Conservation (phyloP, 2,329 filamentous ascomycete species). For the Gremmenia infestans region DNA sequence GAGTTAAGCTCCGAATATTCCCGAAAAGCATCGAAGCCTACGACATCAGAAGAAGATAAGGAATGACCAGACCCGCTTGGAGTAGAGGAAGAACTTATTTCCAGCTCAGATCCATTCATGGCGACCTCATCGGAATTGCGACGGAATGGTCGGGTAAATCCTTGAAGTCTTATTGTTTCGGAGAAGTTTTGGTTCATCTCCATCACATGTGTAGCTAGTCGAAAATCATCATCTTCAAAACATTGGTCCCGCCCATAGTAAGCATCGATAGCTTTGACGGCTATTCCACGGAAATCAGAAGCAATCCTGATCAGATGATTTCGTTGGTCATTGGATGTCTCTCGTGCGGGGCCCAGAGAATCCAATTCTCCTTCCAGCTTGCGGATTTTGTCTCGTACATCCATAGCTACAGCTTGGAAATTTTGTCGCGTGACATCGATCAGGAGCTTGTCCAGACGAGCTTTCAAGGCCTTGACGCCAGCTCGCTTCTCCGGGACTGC, state of each 20-base stretch:
- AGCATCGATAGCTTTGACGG: not conserved
- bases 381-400: not conserved
- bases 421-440: conserved; percentile 1
- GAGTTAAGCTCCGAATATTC: too few relatives aligned
- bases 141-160: conserved; percentile 10
- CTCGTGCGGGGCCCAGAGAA: not conserved
- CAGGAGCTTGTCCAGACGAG: conserved; percentile 1
- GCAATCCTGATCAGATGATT: not conserved
- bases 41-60: too few relatives aligned
- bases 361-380: not conserved
- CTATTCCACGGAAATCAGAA: not conserved
- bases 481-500: not conserved
- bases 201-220: conserved; percentile 4
- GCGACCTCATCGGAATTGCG: conserved; percentile 45
- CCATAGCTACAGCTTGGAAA: not conserved
- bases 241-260: conserved; percentile 5
- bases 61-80: too few relatives aligned
- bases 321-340: not conserved
- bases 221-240: conserved; percentile 4
- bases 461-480: conserved; percentile 2
- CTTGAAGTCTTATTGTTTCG: not conserved
- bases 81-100: too few relatives aligned
- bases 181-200: conserved; percentile 6
- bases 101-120: conserved; percentile 23
- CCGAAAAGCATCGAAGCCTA: too few relatives aligned